A percentile compares a stretch with the other conserved stretches of the same genome.
phyloP scores from a whole-genome alignment of 768 basidiomycete species.

The Termitomyces sp. region DNA sequence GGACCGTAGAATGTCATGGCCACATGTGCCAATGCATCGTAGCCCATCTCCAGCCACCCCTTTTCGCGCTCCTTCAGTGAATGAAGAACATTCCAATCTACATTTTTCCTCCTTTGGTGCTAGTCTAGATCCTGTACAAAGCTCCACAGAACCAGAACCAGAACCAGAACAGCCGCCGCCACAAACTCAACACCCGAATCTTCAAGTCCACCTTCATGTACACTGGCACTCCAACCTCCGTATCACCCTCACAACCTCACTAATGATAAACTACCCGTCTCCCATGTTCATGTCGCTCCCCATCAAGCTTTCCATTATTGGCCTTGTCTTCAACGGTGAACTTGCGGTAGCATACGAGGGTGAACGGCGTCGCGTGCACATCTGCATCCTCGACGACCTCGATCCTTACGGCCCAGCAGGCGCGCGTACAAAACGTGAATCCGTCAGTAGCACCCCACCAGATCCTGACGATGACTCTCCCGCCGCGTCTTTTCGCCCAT shows the following conservation, averaged over 20 bases:
- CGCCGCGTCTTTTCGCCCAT: constrained; percentile 33
- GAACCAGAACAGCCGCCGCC: constrained; percentile 4
- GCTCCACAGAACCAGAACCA: constrained; percentile 2
- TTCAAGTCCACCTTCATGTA: constrained; percentile 86
- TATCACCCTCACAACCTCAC: constrained; percentile 84
- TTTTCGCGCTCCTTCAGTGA: constrained; percentile 17
- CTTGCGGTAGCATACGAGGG: constrained; percentile 91
- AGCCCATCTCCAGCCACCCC: constrained; percentile 31
- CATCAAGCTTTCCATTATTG: constrained; percentile 88
- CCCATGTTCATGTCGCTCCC: constrained; percentile 96
- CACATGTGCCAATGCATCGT: constrained; percentile 25
- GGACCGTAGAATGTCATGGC: constrained; percentile 26
- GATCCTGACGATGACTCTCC: constrained; percentile 58
- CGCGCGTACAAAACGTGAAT: constrained; percentile 44
- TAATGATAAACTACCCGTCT: constrained; percentile 96
- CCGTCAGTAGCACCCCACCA: constrained; percentile 44
- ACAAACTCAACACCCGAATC: constrained; percentile 43
- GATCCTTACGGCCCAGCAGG: constrained; percentile 81
- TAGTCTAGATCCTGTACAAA: constrained; percentile 17
- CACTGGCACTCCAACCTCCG: constrained; percentile 86
- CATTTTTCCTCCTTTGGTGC: not conserved
- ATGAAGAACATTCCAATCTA: constrained; percentile 6
- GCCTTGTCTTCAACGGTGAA: constrained; percentile 82
- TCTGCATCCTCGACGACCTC: constrained; percentile 84
- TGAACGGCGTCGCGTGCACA: constrained; percentile 70